Conservation (phyloP, 164 flowering plant species). For the Aristolochia californica region DNA sequence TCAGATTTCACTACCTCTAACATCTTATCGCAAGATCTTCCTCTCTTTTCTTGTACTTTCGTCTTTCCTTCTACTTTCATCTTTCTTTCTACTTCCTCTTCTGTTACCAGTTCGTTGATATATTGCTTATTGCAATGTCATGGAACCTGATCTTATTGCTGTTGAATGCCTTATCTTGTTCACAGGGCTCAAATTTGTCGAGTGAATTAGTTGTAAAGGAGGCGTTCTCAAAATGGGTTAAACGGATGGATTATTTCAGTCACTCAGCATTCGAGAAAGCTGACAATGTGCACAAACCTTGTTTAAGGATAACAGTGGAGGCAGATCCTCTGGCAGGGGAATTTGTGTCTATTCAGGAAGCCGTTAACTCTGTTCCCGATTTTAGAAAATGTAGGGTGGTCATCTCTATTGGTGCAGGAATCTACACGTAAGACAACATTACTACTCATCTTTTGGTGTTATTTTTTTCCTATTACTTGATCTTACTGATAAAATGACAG, state of each 20-base stretch:
- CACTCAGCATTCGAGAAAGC: conserved; percentile 30
- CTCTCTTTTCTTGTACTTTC: no score
- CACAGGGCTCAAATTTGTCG: conserved; percentile 5
- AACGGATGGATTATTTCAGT: conserved; percentile 17
- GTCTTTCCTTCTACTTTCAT: no score
- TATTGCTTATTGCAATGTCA: no score
- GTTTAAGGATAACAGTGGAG: conserved; percentile 29
- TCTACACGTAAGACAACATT: conserved; percentile 31
- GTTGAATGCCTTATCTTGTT: conserved; percentile 6
- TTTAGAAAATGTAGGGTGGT: conserved; percentile 35
- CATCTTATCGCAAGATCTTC: no score
- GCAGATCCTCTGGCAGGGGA: conserved; percentile 21
- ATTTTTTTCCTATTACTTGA: not conserved
- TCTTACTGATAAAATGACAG: conserved; percentile 11
- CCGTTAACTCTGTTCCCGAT: conserved; percentile 39
- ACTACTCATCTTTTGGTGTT: not conserved
- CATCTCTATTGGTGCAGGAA: conserved; percentile 36
- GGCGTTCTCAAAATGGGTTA: conserved; percentile 34
- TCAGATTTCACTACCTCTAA: no score
- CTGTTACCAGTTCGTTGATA: no score
- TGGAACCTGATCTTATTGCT: conserved; percentile 10
- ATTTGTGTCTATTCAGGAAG: conserved; percentile 31
- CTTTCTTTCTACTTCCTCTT: no score
- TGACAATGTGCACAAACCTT: conserved; percentile 26
- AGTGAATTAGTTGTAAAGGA: conserved; percentile 13